Conservation (phyloP, 371 early-diverging fungal genomes). For the Zychaea mexicana region DNA sequence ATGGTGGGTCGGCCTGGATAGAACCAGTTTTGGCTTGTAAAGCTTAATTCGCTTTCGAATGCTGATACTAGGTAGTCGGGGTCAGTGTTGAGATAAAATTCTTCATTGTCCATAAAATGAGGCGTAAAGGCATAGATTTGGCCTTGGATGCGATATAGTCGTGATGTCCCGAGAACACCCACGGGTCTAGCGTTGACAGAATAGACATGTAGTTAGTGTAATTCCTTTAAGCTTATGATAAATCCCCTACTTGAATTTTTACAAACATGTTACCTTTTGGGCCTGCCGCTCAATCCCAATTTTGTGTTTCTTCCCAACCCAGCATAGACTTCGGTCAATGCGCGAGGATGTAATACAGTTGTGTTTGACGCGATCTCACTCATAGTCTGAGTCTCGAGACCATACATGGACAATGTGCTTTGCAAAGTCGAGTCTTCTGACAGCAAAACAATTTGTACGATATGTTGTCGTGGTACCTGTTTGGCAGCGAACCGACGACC, state of each 20-base stretch:
- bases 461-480: constrained; percentile 49
- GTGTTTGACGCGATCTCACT: constrained; percentile 71
- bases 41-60: constrained; percentile 79
- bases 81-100: constrained; percentile 86
- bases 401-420: constrained; percentile 68
- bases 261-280: constrained; percentile 51
- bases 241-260: not conserved
- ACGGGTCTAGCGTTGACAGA: constrained; percentile 57
- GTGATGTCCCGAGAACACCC: constrained; percentile 80
- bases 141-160: constrained; percentile 83
- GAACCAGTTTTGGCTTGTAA: constrained; percentile 78
- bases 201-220: not conserved
- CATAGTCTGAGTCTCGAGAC: constrained; percentile 77
- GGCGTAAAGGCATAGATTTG: constrained; percentile 86
- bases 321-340: constrained; percentile 77
- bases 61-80: constrained; percentile 78
- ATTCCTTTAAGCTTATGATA: not conserved
- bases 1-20: constrained; percentile 85
- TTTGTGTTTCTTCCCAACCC: constrained; percentile 79
- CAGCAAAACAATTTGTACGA: constrained; percentile 83
- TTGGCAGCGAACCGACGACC: constrained; percentile 69
- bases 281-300: constrained; percentile 79
- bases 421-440: constrained; percentile 78
- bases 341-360: constrained; percentile 78
- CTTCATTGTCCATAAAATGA: constrained; percentile 86